These are phyloP conservation scores for Euphorbia tirucalli DNA, from an alignment of 345 rosid species.

Conservation along the genomic window DNA sequence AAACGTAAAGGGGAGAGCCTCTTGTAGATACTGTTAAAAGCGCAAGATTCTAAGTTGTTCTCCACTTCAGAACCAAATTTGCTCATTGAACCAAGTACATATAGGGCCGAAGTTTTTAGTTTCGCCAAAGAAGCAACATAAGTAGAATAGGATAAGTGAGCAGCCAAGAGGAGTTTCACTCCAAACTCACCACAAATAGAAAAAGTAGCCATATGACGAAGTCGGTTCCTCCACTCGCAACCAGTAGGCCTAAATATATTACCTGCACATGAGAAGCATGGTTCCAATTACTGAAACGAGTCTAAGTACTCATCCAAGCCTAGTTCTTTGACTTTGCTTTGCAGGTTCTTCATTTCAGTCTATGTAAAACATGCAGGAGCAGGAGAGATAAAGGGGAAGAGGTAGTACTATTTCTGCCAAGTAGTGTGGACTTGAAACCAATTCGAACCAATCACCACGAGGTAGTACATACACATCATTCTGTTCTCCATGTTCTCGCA, in stretches of 20 bases:
- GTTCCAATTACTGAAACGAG: not conserved
- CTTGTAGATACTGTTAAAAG: no score
- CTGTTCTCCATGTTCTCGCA: constrained; percentile 39
- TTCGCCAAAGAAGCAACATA: not conserved
- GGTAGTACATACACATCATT: constrained; percentile 49
- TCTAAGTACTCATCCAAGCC: not conserved
- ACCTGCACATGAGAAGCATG: constrained; percentile 39
- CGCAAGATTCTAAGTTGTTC: no score
- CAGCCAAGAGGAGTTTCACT: not conserved
- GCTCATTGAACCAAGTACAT: no score
- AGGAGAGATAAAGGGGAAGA: not conserved
- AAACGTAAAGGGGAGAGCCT: no score
- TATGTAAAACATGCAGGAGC: not conserved
- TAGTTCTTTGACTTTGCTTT: not conserved
- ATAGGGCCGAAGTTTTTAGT: no score
- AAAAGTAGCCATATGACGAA: constrained; percentile 60
- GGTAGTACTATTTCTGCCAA: constrained; percentile 72
- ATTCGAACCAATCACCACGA: constrained; percentile 73
- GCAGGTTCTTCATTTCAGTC: not conserved
- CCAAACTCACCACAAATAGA: constrained; percentile 54
- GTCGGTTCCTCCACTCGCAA: constrained; percentile 75
- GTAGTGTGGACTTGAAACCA: constrained; percentile 75
- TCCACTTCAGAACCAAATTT: no score
- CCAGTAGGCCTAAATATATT: constrained; percentile 57
- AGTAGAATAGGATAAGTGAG: not conserved